Conservation (phyloP, 768 basidiomycete species). For the Phylloporus rhodoxanthus region DNA sequence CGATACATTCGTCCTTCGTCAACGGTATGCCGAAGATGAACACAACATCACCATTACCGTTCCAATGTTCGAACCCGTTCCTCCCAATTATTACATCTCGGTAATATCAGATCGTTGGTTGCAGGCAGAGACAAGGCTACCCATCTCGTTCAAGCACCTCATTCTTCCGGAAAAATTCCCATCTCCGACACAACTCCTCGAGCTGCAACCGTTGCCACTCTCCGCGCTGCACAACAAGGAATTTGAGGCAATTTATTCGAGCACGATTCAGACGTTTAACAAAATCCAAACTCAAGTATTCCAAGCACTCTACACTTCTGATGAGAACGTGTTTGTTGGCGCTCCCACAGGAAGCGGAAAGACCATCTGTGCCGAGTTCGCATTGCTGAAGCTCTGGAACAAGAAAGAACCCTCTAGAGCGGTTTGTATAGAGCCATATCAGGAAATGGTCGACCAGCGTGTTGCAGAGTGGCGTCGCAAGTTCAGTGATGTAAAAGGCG, state of each 20-base stretch:
- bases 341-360: constrained; percentile 97
- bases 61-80: constrained; percentile 94
- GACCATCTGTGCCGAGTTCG: constrained; percentile 96
- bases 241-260: constrained; percentile 81
- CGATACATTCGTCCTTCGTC: constrained; percentile 86
- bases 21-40: constrained; percentile 88
- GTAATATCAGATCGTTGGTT: constrained; percentile 94
- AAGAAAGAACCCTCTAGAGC: constrained; percentile 76
- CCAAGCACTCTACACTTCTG: constrained; percentile 93
- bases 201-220: constrained; percentile 85
- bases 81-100: constrained; percentile 97
- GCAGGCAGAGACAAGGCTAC: constrained; percentile 89
- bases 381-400: constrained; percentile 91
- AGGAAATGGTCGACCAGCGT: constrained; percentile 93
- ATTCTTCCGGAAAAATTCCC: constrained; percentile 98
- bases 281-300: constrained; percentile 99
- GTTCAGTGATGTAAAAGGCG: constrained; percentile 76
- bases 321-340: constrained; percentile 95
- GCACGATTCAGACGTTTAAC: constrained; percentile 83
- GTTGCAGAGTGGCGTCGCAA: constrained; percentile 86
- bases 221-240: constrained; percentile 91
- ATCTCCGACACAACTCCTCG: constrained; percentile 83
- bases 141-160: constrained; percentile 96
- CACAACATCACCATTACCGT: constrained; percentile 94
- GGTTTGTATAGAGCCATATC: constrained; percentile 94